phyloP scores from a whole-genome alignment of 805 yeast species.

The Kurtzmaniella fragi region DNA sequence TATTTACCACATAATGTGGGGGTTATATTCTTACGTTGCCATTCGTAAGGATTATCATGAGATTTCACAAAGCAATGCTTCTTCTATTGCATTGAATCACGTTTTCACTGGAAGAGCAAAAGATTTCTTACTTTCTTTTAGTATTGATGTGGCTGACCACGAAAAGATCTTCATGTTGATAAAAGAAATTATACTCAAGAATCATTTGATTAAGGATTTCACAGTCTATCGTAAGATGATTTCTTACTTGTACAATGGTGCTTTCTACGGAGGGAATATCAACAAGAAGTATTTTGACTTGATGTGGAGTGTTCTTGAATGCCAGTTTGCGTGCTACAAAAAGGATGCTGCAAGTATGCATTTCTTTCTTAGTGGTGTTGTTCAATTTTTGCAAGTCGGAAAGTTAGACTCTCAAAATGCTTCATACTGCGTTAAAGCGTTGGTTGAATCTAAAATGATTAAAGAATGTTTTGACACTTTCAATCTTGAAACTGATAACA shows the following conservation, averaged over 20 bases:
- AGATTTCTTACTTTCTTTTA: slow-evolving; percentile 25
- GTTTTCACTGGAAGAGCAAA: slow-evolving; percentile 13
- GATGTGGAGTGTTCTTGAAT: slow-evolving; percentile 29
- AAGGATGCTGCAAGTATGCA: slow-evolving; percentile 16
- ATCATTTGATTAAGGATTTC: slow-evolving; percentile 25
- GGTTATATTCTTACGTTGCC: slow-evolving; percentile 27
- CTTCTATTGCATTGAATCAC: slow-evolving; percentile 5
- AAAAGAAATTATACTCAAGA: slow-evolving; percentile 28
- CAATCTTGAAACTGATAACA: slow-evolving; percentile 24
- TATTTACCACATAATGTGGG: slow-evolving; percentile 22
- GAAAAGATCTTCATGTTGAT: slow-evolving; percentile 29
- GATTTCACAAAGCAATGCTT: slow-evolving; percentile 1
- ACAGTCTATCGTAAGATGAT: slow-evolving; percentile 23
- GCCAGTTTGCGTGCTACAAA: slow-evolving; percentile 23
- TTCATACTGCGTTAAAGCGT: not conserved
- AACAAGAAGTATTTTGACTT: slow-evolving; percentile 25
- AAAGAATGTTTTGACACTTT: slow-evolving; percentile 19
- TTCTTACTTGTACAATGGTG: slow-evolving; percentile 24
- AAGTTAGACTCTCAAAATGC: slow-evolving; percentile 5
- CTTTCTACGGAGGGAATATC: slow-evolving; percentile 12
- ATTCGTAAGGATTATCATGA: slow-evolving; percentile 32
- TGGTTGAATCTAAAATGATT: slow-evolving; percentile 28
- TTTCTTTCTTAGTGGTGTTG: slow-evolving; percentile 26
- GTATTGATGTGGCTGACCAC: slow-evolving; percentile 30
- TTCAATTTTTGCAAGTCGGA: slow-evolving; percentile 16